phyloP scores from a whole-genome alignment of 352 stramenopile species.

The Thalassiosira livingstoniorum region DNA sequence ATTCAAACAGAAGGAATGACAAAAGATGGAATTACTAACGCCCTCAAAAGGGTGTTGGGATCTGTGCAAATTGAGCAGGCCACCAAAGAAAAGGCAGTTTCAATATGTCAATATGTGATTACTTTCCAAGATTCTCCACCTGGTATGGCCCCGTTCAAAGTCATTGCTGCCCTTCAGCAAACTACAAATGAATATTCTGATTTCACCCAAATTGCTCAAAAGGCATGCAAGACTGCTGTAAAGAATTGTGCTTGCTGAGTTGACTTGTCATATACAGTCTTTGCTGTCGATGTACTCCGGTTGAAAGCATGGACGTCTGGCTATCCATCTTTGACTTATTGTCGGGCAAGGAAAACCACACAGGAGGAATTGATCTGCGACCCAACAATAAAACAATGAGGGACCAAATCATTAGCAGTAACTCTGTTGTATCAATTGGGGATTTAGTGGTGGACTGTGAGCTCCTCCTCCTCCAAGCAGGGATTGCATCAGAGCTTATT shows the following conservation, averaged over 20 bases:
- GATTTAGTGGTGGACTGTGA: not conserved
- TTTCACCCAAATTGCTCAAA: too few species aligned
- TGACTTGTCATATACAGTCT: not conserved
- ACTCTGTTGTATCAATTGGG: not conserved
- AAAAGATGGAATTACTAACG: too few species aligned
- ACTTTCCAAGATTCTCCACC: not conserved
- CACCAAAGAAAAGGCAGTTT: not conserved
- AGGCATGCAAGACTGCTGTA: too few species aligned
- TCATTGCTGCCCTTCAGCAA: not conserved
- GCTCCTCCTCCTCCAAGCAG: not conserved
- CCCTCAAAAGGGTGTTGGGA: too few species aligned
- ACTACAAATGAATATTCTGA: not conserved
- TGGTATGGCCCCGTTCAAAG: not conserved
- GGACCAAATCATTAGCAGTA: not conserved
- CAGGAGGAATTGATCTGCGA: not conserved
- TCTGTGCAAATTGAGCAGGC: too few species aligned
- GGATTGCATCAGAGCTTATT: not conserved
- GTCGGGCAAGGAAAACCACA: conserved; percentile 5
- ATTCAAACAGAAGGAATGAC: too few species aligned
- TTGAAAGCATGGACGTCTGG: not conserved
- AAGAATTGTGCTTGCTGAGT: too few species aligned
- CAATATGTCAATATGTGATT: too few species aligned
- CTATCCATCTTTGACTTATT: conserved; percentile 24
- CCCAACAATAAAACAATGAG: not conserved
- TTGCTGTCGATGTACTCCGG: not conserved